phyloP scores from a whole-genome alignment of 768 basidiomycete species.

The Russula foetens region DNA sequence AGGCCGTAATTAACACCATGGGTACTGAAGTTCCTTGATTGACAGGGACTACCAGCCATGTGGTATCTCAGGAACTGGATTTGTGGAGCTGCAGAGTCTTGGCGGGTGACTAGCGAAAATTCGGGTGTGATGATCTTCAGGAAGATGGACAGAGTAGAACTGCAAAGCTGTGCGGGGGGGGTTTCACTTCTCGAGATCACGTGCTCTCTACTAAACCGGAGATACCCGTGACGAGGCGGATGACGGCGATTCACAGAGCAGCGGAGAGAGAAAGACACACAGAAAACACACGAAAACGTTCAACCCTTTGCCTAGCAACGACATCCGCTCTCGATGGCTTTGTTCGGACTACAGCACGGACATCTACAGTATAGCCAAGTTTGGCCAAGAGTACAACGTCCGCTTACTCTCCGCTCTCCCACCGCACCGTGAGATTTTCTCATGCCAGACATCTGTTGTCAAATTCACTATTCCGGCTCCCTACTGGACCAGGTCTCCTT shows the following conservation, averaged over 20 bases:
- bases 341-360: background rate
- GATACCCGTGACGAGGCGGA: too few relatives aligned
- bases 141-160: too few relatives aligned
- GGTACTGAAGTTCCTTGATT: background rate
- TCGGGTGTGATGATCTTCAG: background rate
- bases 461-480: background rate
- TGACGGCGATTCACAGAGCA: too few relatives aligned
- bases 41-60: background rate
- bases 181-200: background rate
- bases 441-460: background rate
- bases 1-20: too few relatives aligned
- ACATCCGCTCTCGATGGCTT: background rate
- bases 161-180: too few relatives aligned
- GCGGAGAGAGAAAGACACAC: too few relatives aligned
- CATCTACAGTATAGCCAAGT: background rate
- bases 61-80: background rate
- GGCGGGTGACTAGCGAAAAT: too few relatives aligned
- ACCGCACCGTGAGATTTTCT: constrained; percentile 10
- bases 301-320: background rate
- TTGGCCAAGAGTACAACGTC: too few relatives aligned
- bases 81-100: too few relatives aligned
- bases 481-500: background rate
- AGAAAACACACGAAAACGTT: background rate
- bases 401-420: constrained; percentile 13
- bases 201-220: too few relatives aligned